Percentiles rank a stretch among this genome's conserved stretches.
Conservation (phyloP, 331 rosid species). For the Quercus phellos region DNA sequence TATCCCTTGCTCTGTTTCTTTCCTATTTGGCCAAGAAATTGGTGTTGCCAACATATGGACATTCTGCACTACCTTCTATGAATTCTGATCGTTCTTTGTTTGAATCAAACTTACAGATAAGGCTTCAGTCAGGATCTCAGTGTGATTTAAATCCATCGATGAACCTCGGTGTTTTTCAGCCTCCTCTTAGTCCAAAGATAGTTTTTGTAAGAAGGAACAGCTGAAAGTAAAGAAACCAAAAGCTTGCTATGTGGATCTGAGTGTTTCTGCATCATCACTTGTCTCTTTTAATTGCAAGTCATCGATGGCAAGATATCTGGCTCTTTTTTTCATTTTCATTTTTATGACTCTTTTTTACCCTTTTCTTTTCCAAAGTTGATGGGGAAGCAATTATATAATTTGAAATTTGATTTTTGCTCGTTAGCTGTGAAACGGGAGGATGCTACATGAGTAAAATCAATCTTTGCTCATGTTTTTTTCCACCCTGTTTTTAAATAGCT, state of each 20-base stretch:
- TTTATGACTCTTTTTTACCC: neutral
- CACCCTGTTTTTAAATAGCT: slow-evolving; percentile 42
- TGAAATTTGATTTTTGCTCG: slow-evolving; percentile 25
- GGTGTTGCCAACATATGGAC: neutral
- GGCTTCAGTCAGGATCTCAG: slow-evolving; percentile 31
- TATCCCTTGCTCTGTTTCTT: no score
- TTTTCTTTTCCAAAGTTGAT: slow-evolving; percentile 25
- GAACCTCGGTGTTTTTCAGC: slow-evolving; percentile 22
- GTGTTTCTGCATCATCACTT: neutral
- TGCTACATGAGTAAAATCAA: slow-evolving; percentile 35
- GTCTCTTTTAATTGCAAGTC: neutral
- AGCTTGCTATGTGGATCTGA: slow-evolving; percentile 9
- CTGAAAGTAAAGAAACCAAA: slow-evolving; percentile 32
- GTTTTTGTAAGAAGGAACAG: slow-evolving; percentile 36
- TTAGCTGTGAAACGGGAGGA: slow-evolving; percentile 37
- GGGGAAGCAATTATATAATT: slow-evolving; percentile 26
- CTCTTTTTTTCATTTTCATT: neutral
- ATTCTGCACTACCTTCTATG: neutral
- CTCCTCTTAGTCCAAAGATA: slow-evolving; percentile 37
- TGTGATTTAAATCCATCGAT: slow-evolving; percentile 21
- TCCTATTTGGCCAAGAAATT: no score
- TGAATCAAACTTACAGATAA: slow-evolving; percentile 37
- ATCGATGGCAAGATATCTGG: neutral
- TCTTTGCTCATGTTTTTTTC: slow-evolving; percentile 41
- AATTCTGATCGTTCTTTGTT: slow-evolving; percentile 1